Conservation (phyloP, 2,329 filamentous ascomycete species). For the Cercospora beticola region DNA sequence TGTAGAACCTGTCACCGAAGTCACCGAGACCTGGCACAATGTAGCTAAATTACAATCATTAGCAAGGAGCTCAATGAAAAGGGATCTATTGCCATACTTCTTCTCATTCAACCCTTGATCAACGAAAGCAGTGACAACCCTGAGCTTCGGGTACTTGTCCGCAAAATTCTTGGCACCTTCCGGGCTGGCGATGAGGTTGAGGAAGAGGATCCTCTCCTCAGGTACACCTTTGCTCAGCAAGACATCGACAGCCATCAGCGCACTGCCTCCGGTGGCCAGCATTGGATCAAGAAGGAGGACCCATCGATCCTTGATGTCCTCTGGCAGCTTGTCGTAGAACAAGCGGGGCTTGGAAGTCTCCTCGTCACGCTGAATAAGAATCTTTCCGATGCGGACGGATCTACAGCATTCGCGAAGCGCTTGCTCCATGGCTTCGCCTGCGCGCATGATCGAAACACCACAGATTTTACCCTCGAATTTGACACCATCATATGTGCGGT, state of each 20-base stretch:
- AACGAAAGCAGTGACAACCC: constrained; percentile 93
- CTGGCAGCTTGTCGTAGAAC: constrained; percentile 96
- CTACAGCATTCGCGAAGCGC: constrained; percentile 93
- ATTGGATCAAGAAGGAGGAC: constrained; percentile 95
- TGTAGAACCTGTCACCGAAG: constrained; percentile 95
- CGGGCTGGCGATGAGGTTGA: constrained; percentile 96
- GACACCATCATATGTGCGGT: constrained; percentile 82
- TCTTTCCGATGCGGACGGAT: constrained; percentile 97
- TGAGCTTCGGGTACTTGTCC: constrained; percentile 80
- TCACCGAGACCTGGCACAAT: constrained; percentile 92
- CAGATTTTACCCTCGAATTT: constrained; percentile 98
- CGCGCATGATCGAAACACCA: constrained; percentile 96
- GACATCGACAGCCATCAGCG: constrained; percentile 94
- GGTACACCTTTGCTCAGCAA: constrained; percentile 86
- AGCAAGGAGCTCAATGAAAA: constrained; percentile 35
- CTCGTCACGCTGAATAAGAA: constrained; percentile 94
- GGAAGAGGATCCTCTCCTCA: constrained; percentile 90
- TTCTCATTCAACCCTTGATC: constrained; percentile 96
- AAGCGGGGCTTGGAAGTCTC: constrained; percentile 89
- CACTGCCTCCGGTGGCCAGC: constrained; percentile 97
- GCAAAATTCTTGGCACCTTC: constrained; percentile 89
- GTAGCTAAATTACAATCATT: constrained; percentile 62
- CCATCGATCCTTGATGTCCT: constrained; percentile 90
- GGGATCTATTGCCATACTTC: constrained; percentile 66
- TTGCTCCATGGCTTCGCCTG: constrained; percentile 98